These are phyloP conservation scores for Nakataea oryzae DNA, from an alignment of 2,329 filamentous ascomycete species.

Conservation along the genomic window DNA sequence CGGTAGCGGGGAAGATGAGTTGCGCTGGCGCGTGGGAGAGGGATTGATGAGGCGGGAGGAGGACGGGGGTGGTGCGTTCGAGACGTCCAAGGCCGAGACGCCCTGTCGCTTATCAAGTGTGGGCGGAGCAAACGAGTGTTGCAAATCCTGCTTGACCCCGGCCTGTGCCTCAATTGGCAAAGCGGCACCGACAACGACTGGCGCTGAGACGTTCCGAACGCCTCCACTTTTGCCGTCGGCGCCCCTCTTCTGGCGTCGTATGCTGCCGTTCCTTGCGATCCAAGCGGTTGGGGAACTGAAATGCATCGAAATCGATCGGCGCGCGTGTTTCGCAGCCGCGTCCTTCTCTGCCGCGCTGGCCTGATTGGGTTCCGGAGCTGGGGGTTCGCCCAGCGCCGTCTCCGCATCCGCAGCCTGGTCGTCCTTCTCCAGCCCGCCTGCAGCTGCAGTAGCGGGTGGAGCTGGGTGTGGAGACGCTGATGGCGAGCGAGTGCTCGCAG, in stretches of 20 bases:
- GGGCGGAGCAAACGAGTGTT: conserved; percentile 15
- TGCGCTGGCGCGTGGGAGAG: conserved; percentile 25
- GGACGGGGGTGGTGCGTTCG: conserved; percentile 10
- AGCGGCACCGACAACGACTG: conserved; percentile 20
- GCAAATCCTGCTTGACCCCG: conserved; percentile 14
- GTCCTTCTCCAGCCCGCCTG: not conserved
- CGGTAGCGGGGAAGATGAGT: conserved; percentile 44
- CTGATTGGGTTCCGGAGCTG: not conserved
- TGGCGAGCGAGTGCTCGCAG: conserved; percentile 1
- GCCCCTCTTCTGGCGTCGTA: conserved; percentile 43
- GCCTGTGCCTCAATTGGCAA: conserved; percentile 14
- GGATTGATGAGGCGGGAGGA: conserved; percentile 1
- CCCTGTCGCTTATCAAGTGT: not conserved
- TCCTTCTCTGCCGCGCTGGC: conserved; percentile 17
- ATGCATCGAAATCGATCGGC: conserved; percentile 48
- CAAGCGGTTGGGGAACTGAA: conserved; percentile 46
- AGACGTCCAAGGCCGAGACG: conserved; percentile 2
- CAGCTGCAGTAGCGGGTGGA: not conserved
- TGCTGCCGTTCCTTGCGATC: conserved; percentile 45
- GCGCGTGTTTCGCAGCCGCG: conserved; percentile 32
- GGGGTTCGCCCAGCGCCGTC: not conserved
- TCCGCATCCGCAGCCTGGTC: not conserved
- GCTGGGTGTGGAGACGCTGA: conserved; percentile 4
- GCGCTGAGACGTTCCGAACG: conserved; percentile 44
- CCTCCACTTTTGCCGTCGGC: conserved; percentile 23